Base-by-base conservation (phyloP, 257 asterid species). In the Nicotiana sylvestris region DNA sequence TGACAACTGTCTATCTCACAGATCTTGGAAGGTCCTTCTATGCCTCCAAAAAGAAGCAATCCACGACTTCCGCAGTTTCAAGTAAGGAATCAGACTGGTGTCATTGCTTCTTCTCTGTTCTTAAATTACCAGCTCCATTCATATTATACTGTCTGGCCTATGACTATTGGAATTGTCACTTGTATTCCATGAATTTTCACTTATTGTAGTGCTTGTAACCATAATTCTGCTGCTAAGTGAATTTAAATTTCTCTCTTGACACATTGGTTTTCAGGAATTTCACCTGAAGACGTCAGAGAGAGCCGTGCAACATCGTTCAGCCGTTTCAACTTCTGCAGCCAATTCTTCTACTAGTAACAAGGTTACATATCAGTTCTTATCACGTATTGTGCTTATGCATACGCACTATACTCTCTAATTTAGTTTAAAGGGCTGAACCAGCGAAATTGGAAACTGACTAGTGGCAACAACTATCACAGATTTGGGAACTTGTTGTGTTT, bases 271-370 rank as follows among this genome's bases (percentile, higher is more conserved):
- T 66, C 89, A 92, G 99, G 99, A 94, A 88, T 95, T 94, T 89
- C 94, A 90, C 85, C 88, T 95, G 87, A 94, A 90, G 89, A 95
- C 97, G 5, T 89, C 91, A 57, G 98, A 90, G 91, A 95, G 98
- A 91, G 97, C 97, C 74, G 82, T 76, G 82, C 94, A 90, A 69
- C 94, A 94, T 84, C 80, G 88, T 86, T 88, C 95, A 25, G 87
- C 88, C 17, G 82, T 82, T 87, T 72, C 87, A 77, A 81, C 88
- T 84, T 81, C 89, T 43, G 79, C 85, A 70, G 84, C 84, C 80
- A 81, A 87, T 64, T 82, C 78, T 79, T 78, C 85, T 57, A 58
- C 67, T 76, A 67, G 80, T 58, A 46, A 85, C 68, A 91, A 89
- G 94, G 96, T 91, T 27, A 16, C 43, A 1, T 29, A 76, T 74